A percentile compares a stretch with the other conserved stretches of the same genome.
Conservation (phyloP, 2,329 filamentous ascomycete species). For the Madurella fahalii region DNA sequence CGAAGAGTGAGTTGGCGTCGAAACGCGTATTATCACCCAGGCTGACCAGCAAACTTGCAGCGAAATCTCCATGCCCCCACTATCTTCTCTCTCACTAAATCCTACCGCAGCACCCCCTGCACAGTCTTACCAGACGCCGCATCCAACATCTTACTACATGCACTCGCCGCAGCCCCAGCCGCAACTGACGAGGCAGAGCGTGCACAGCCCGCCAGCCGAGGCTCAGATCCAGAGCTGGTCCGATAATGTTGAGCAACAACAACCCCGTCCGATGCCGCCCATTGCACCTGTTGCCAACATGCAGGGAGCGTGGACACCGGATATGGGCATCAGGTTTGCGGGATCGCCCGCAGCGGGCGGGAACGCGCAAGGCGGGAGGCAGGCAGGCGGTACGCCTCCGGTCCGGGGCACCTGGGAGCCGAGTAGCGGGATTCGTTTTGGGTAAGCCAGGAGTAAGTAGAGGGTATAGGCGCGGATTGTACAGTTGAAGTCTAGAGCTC, state of each 20-base stretch:
- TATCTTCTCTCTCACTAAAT: constrained; percentile 41
- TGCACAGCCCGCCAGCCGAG: constrained; percentile 35
- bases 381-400: constrained; percentile 13
- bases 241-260: constrained; percentile 52
- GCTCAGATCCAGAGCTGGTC: constrained; percentile 58
- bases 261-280: constrained; percentile 45
- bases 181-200: constrained; percentile 22
- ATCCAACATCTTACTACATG: constrained; percentile 25
- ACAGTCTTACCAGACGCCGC: constrained; percentile 19
- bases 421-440: constrained; percentile 54
- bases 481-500: background rate
- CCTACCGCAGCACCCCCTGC: constrained; percentile 26
- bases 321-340: constrained; percentile 76
- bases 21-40: background rate
- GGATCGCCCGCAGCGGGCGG: constrained; percentile 32
- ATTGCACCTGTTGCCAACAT: constrained; percentile 31
- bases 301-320: constrained; percentile 70
- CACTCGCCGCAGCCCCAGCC: constrained; percentile 28
- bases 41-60: constrained; percentile 29
- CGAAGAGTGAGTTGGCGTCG: constrained; percentile 57
- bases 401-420: constrained; percentile 55
- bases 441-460: constrained; percentile 26
- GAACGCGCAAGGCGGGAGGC: constrained; percentile 9
- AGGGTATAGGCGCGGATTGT: background rate
- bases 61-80: constrained; percentile 49